Conservation (phyloP, 805 yeast species). For the Torulaspora microellipsoides region DNA sequence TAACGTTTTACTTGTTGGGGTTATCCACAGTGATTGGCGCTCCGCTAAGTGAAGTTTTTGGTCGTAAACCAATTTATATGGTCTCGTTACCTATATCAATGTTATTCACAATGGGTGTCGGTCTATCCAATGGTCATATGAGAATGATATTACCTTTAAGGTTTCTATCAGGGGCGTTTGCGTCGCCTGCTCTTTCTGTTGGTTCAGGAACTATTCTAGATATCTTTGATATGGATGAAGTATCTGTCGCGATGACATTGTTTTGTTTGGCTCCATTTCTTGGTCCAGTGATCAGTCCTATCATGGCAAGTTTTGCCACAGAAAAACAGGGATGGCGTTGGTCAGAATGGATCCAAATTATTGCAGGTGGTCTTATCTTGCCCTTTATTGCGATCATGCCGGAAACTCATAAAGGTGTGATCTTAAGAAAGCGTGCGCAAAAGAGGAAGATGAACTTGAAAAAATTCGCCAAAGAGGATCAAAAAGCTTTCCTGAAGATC, state of each 20-base stretch:
- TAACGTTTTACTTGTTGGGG: conserved; percentile 68
- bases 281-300: conserved; percentile 77
- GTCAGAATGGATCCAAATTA: conserved; percentile 66
- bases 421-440: conserved; percentile 55
- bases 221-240: conserved; percentile 60
- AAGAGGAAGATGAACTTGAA: conserved; percentile 52
- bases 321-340: conserved; percentile 61
- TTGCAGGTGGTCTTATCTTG: conserved; percentile 54
- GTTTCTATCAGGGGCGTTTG: conserved; percentile 68
- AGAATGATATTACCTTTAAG: conserved; percentile 60
- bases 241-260: conserved; percentile 71
- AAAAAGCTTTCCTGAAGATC: conserved; percentile 39
- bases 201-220: conserved; percentile 84
- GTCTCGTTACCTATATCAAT: conserved; percentile 59
- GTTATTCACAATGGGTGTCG: conserved; percentile 72
- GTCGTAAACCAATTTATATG: conserved; percentile 59
- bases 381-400: conserved; percentile 48
- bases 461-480: conserved; percentile 33
- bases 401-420: conserved; percentile 69
- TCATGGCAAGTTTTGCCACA: conserved; percentile 68
- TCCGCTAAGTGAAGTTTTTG: conserved; percentile 65
- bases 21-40: conserved; percentile 69
- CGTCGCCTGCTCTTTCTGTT: conserved; percentile 78
- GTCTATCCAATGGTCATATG: conserved; percentile 53
- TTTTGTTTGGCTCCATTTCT: conserved; percentile 75